A percentile compares a stretch with the other conserved stretches of the same genome.
These are phyloP conservation scores for Quillaja saponaria DNA, from an alignment of 306 rosid species.

Conservation along the genomic window DNA sequence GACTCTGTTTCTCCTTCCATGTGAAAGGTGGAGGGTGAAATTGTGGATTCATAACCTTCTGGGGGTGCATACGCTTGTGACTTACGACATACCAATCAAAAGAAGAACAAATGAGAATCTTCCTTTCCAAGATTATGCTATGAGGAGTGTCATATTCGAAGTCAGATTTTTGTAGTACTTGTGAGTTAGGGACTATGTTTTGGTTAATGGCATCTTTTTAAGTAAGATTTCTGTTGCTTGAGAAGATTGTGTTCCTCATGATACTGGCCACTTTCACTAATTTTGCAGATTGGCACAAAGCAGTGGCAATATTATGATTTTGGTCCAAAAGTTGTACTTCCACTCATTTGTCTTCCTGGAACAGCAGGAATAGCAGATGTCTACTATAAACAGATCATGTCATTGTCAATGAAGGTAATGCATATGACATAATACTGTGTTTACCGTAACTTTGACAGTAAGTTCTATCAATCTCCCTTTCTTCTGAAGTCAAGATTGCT, in stretches of 20 bases:
- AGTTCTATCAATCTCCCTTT: conserved; percentile 1
- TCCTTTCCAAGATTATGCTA: too few relatives aligned
- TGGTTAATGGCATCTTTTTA: too few relatives aligned
- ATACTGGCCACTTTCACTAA: neutral
- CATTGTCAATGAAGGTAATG: conserved; percentile 83
- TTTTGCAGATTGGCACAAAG: conserved; percentile 82
- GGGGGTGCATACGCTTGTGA: too few relatives aligned
- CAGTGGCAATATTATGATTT: conserved; percentile 98
- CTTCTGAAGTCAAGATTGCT: neutral
- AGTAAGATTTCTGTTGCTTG: too few relatives aligned
- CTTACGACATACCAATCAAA: too few relatives aligned
- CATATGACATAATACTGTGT: neutral
- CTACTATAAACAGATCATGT: conserved; percentile 94
- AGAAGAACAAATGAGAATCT: too few relatives aligned
- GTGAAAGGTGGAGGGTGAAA: too few relatives aligned
- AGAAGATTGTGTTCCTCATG: neutral
- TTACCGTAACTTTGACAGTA: conserved; percentile 15
- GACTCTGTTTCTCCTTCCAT: neutral
- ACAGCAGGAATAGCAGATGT: conserved; percentile 97
- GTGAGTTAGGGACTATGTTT: too few relatives aligned
- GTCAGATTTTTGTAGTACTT: too few relatives aligned
- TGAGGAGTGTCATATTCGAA: too few relatives aligned
- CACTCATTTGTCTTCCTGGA: conserved; percentile 97
- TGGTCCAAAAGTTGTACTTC: conserved; percentile 94
- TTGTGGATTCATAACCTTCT: too few relatives aligned